Conservation (phyloP, 108 stramenopile species). For the Cylindrotheca fusiformis region DNA sequence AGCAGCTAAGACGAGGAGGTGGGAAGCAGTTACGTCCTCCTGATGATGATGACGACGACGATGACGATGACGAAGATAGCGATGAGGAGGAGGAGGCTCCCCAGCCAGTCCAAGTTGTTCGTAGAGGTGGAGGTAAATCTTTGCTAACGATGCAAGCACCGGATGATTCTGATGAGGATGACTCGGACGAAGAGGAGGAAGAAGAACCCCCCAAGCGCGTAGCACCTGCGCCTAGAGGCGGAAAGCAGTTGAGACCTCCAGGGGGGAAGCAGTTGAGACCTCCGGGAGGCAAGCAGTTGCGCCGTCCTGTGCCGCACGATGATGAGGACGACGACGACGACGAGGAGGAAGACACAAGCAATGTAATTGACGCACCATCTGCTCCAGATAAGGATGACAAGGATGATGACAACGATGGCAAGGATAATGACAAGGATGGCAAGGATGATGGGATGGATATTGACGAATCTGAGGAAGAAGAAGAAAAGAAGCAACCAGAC, state of each 20-base stretch:
- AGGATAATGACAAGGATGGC: slow-evolving; percentile 19
- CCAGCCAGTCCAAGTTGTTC: slow-evolving; percentile 8
- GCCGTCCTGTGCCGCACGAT: slow-evolving; percentile 33
- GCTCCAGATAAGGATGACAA: slow-evolving; percentile 9
- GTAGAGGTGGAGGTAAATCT: slow-evolving; percentile 46
- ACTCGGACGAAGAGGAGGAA: slow-evolving; percentile 19
- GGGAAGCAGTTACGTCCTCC: slow-evolving; percentile 68
- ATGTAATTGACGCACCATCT: neutral
- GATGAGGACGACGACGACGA: slow-evolving; percentile 29
- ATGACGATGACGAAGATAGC: slow-evolving; percentile 36
- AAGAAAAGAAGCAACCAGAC: slow-evolving; percentile 26
- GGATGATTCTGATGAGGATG: slow-evolving; percentile 33
- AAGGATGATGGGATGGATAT: slow-evolving; percentile 48
- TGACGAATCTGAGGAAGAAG: slow-evolving; percentile 53
- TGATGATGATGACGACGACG: slow-evolving; percentile 23
- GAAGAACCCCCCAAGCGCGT: slow-evolving; percentile 21
- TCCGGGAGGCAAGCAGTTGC: slow-evolving; percentile 37
- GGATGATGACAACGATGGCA: slow-evolving; percentile 30
- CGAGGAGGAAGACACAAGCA: slow-evolving; percentile 26
- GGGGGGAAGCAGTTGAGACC: slow-evolving; percentile 65
- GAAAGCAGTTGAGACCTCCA: slow-evolving; percentile 58
- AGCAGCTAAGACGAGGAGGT: slow-evolving; percentile 55
- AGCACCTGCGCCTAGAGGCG: slow-evolving; percentile 29
- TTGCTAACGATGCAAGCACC: slow-evolving; percentile 43
- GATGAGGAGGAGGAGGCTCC: slow-evolving; percentile 29